These are phyloP conservation scores for Monosporascus sp. DNA, from an alignment of 2,329 filamentous ascomycete species.

Conservation along the genomic window DNA sequence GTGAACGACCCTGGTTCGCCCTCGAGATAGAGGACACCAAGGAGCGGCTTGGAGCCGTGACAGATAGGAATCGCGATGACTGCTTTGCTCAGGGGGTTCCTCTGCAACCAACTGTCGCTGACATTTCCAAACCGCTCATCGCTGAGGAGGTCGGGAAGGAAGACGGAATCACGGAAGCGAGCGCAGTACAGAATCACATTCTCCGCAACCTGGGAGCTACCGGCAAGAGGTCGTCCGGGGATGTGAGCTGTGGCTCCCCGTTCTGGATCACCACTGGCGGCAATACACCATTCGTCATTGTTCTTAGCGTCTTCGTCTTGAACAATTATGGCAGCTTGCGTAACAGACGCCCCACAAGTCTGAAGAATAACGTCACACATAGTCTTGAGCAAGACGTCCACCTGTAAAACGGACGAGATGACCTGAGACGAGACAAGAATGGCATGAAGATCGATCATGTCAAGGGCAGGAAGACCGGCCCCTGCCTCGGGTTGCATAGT, in stretches of 20 bases:
- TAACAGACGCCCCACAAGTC: constrained; percentile 66
- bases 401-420: constrained; percentile 70
- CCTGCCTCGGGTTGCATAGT: constrained; percentile 54
- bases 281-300: constrained; percentile 62
- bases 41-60: constrained; percentile 63
- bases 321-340: constrained; percentile 67
- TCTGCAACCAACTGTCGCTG: constrained; percentile 60
- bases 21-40: constrained; percentile 73
- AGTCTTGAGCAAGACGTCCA: constrained; percentile 70
- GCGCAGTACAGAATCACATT: constrained; percentile 74
- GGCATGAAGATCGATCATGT: constrained; percentile 77
- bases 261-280: constrained; percentile 68
- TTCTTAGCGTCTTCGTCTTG: constrained; percentile 56
- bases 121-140: constrained; percentile 78
- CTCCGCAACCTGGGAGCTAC: constrained; percentile 65
- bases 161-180: constrained; percentile 70
- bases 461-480: constrained; percentile 64
- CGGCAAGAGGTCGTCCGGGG: constrained; percentile 58
- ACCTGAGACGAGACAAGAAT: constrained; percentile 76
- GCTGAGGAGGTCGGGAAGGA: constrained; percentile 65
- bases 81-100: constrained; percentile 65
- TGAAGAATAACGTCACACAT: constrained; percentile 79
- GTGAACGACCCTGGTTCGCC: constrained; percentile 71
- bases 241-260: constrained; percentile 61
- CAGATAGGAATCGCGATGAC: constrained; percentile 77